phyloP scores from a whole-genome alignment of 352 stramenopile genomes.

The Pythium pectinolyticum region DNA sequence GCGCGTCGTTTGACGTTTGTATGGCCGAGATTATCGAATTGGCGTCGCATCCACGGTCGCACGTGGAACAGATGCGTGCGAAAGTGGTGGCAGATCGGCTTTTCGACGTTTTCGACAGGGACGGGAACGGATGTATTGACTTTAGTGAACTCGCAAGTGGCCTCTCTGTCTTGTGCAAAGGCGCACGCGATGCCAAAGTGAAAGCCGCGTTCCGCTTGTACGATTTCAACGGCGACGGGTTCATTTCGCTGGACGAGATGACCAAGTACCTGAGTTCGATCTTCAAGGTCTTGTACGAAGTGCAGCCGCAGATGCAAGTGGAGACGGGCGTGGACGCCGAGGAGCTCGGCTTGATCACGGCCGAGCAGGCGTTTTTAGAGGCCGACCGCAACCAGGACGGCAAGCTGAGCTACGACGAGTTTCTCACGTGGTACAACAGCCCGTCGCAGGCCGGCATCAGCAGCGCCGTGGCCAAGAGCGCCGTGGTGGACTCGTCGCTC shows the following conservation, averaged over 20 bases:
- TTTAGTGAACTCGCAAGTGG: conserved; percentile 86
- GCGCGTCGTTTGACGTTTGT: conserved; percentile 70
- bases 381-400: conserved; percentile 78
- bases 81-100: conserved; percentile 75
- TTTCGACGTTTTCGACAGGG: conserved; percentile 79
- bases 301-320: conserved; percentile 67
- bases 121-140: conserved; percentile 79
- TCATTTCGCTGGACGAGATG: conserved; percentile 87
- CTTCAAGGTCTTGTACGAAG: conserved; percentile 87
- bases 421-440: conserved; percentile 84
- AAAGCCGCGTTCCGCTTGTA: conserved; percentile 83
- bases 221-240: conserved; percentile 85
- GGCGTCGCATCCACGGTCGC: conserved; percentile 56
- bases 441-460: conserved; percentile 67
- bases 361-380: conserved; percentile 84
- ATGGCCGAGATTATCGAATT: conserved; percentile 74
- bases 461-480: conserved; percentile 66
- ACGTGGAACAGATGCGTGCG: conserved; percentile 60
- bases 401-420: conserved; percentile 87
- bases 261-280: conserved; percentile 84
- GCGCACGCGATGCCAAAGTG: conserved; percentile 77
- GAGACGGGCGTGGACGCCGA: conserved; percentile 71
- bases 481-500: conserved; percentile 70
- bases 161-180: conserved; percentile 84
- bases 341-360: conserved; percentile 76